A percentile compares a stretch with the other conserved stretches of the same genome.
These are phyloP conservation scores for Oryza coarctata DNA, from an alignment of 176 grass and related monocot genomes.

Conservation along the genomic window DNA sequence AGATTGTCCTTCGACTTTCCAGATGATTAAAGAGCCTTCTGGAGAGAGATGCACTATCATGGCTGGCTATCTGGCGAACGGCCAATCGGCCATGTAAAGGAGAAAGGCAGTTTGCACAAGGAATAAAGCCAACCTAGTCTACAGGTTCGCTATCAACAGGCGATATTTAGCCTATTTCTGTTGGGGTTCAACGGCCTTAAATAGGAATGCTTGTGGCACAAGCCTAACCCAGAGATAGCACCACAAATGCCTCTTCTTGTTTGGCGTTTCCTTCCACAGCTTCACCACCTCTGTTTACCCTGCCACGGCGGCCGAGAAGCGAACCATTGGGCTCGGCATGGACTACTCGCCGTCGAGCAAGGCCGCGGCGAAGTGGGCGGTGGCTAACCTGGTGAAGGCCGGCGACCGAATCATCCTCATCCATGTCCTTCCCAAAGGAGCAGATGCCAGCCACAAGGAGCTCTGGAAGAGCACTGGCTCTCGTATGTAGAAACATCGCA, in stretches of 20 bases:
- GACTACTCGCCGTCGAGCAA: slow-evolving; percentile 89
- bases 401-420: slow-evolving; percentile 61
- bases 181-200: slow-evolving; percentile 19
- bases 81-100: slow-evolving; percentile 8
- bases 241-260: slow-evolving; percentile 11
- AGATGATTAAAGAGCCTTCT: slow-evolving; percentile 34
- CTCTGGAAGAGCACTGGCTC: slow-evolving; percentile 72
- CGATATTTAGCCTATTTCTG: slow-evolving; percentile 27
- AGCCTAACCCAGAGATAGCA: slow-evolving; percentile 27
- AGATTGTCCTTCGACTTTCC: background rate
- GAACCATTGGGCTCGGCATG: slow-evolving; percentile 61
- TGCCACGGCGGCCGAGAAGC: slow-evolving; percentile 34
- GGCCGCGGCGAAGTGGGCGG: slow-evolving; percentile 52
- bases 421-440: slow-evolving; percentile 58
- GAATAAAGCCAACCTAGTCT: slow-evolving; percentile 39
- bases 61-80: slow-evolving; percentile 32
- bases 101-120: slow-evolving; percentile 11
- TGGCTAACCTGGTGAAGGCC: slow-evolving; percentile 45
- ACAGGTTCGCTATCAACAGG: background rate
- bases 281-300: slow-evolving; percentile 28
- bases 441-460: slow-evolving; percentile 55
- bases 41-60: slow-evolving; percentile 10
- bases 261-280: background rate
- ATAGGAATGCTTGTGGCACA: slow-evolving; percentile 32
- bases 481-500: slow-evolving; percentile 21